Evolutionary conservation across 495 filamentous ascomycete genomes (phyloP), one percentile per base, ranked within the genome.

Genomic region (Podospora australis): DNA sequence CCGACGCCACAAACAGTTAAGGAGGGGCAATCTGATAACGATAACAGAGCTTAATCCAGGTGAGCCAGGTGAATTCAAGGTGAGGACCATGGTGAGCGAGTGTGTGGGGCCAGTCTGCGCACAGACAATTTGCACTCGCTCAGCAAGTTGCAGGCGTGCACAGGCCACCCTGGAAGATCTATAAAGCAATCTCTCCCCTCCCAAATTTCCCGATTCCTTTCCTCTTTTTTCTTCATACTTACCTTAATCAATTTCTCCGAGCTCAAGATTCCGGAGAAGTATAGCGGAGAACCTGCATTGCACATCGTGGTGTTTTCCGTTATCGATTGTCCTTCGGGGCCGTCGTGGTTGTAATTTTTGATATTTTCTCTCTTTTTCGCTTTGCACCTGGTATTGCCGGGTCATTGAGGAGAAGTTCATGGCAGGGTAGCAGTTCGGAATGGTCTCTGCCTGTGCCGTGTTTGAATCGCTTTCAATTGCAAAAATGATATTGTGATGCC

Each of bases 271-370:
- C 46, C 49, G 45, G 49, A 19, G 50, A 21, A 50, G 40, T 50
- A 60, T 43, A 34, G 44, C 28, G 61, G 52, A 44, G 49, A 54
- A 52, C 63, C 61, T 64, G 58, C 63, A 66, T 66, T 65, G 61
- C 61, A 64, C 63, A 57, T 55, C 60, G 62, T 52, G 62, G 62
- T 50, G 60, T 53, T 50, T 14, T 39, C 53, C 35, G 38, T 29
- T 39, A 35, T 64, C 49, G 53, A 65, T 63, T 67, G 62, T 59
- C 62, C 62, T 65, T 67, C 62, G 64, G 64, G 64, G 59, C 62
- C 64, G 62, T 65, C 53, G 48, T 49, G 56, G 59, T 60, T 57
- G 53, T 23, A 67, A 67, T 67, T 67, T 67, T 67, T 64, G 61
- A 47, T 64, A 29, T 48, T 47, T 35, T 46, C 23, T 14, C 44